phyloP scores from a whole-genome alignment of 2,329 filamentous ascomycete species.

The Drechmeria coniospora region DNA sequence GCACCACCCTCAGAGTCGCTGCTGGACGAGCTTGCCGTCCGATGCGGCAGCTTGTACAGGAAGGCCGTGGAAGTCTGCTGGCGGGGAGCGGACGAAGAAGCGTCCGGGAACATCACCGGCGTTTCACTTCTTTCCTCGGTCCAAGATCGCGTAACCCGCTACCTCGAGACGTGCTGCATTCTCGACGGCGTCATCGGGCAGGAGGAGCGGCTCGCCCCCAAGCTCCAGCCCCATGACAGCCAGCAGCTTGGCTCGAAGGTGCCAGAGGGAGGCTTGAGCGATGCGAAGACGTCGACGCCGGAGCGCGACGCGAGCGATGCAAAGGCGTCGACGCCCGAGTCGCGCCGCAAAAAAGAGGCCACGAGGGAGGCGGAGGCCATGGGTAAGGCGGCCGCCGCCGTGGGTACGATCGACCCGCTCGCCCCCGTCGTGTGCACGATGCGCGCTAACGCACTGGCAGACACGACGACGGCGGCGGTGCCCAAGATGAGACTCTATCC shows the following conservation, averaged over 20 bases:
- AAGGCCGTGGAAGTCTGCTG: constrained; percentile 60
- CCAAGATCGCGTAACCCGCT: constrained; percentile 39
- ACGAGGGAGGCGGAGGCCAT: neutral
- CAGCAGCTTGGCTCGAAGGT: too few relatives aligned
- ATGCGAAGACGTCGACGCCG: too few relatives aligned
- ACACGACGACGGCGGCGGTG: constrained; percentile 11
- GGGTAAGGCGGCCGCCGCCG: neutral
- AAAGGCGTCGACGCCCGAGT: constrained; percentile 1
- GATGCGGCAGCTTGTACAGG: constrained; percentile 61
- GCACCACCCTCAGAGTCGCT: constrained; percentile 44
- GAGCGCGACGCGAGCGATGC: constrained; percentile 1
- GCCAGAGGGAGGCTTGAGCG: too few relatives aligned
- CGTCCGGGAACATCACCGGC: constrained; percentile 27
- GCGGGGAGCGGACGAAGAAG: constrained; percentile 50
- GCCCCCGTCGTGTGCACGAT: neutral
- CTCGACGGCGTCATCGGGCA: constrained; percentile 43
- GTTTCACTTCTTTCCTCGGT: constrained; percentile 38
- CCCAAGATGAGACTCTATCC: constrained; percentile 42
- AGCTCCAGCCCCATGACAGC: constrained; percentile 21
- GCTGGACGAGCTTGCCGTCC: constrained; percentile 45
- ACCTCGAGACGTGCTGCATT: constrained; percentile 44
- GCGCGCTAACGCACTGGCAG: constrained; percentile 2
- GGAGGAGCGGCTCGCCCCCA: constrained; percentile 35
- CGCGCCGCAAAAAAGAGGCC: too few relatives aligned
- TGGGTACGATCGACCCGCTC: constrained; percentile 6